Evolutionary conservation across 345 rosid genomes (phyloP).

Genomic region (Schrenkiella parvula): DNA sequence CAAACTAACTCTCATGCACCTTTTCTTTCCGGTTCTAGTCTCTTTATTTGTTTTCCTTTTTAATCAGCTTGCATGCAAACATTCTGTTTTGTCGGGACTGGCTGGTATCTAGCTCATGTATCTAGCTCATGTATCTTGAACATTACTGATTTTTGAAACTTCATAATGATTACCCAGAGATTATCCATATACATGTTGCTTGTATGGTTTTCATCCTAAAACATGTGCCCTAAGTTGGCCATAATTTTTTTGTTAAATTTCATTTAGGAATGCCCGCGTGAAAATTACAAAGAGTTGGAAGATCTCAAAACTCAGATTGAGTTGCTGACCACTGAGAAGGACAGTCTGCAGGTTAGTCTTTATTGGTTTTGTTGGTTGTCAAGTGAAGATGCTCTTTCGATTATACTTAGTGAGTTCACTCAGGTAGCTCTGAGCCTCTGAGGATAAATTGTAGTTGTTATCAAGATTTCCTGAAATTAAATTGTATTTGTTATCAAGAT

Average conservation of each 20-base stretch:
- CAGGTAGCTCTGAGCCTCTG: not conserved
- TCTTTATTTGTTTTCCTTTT: not conserved
- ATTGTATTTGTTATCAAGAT: not conserved
- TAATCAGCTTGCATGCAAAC: not conserved
- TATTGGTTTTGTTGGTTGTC: not conserved
- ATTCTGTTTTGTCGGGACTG: not conserved
- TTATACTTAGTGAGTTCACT: not conserved
- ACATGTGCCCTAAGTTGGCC: not conserved
- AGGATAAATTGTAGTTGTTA: not conserved
- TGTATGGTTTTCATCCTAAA: not conserved
- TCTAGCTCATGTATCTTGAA: not conserved
- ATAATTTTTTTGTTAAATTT: not conserved
- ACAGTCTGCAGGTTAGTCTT: conserved; percentile 60
- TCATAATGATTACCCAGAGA: not conserved
- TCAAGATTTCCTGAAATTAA: not conserved
- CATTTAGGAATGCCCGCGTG: conserved; percentile 14
- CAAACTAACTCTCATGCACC: not conserved
- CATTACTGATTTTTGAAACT: not conserved
- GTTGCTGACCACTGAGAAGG: conserved; percentile 51
- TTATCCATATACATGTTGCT: not conserved
- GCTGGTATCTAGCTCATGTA: not conserved
- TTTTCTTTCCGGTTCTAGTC: not conserved
- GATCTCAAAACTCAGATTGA: conserved; percentile 60
- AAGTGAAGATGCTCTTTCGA: not conserved
- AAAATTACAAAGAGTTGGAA: conserved; percentile 42